Conservation (phyloP, 257 asterid genomes). For the Nicotiana sylvestris region DNA sequence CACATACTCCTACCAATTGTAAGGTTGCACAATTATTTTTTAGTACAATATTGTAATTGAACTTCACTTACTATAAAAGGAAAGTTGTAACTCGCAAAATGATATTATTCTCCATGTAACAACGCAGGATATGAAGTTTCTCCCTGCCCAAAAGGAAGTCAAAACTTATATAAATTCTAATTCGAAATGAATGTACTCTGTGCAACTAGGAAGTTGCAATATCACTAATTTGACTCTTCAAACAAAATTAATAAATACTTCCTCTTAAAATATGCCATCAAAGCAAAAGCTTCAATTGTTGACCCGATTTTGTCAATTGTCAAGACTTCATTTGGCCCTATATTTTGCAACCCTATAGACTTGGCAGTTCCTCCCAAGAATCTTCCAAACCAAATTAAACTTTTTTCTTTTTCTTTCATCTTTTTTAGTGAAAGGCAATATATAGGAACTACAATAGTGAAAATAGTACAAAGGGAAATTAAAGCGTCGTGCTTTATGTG, state of each 20-base stretch:
- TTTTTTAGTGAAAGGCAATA: neutral
- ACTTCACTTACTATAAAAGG: too few relatives aligned
- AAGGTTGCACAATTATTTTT: too few relatives aligned
- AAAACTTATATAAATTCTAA: neutral
- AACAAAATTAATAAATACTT: neutral
- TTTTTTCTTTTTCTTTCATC: neutral
- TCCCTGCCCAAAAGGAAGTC: neutral
- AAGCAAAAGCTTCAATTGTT: slow-evolving; percentile 12
- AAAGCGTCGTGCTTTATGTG: neutral
- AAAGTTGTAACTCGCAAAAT: neutral
- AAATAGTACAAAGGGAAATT: neutral
- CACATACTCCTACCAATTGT: too few relatives aligned
- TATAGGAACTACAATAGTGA: neutral
- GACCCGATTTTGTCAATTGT: slow-evolving; percentile 3
- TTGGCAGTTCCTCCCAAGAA: neutral
- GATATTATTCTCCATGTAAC: neutral
- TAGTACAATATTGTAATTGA: too few relatives aligned
- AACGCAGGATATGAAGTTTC: neutral
- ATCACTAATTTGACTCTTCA: neutral
- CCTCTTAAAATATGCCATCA: neutral
- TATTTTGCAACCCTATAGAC: neutral
- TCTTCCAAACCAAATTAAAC: neutral
- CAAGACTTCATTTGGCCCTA: neutral
- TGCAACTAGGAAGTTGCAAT: neutral
- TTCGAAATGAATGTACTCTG: neutral